Evolutionary conservation across 352 stramenopile species (phyloP).

Genomic region (Globisporangium spinosum): DNA sequence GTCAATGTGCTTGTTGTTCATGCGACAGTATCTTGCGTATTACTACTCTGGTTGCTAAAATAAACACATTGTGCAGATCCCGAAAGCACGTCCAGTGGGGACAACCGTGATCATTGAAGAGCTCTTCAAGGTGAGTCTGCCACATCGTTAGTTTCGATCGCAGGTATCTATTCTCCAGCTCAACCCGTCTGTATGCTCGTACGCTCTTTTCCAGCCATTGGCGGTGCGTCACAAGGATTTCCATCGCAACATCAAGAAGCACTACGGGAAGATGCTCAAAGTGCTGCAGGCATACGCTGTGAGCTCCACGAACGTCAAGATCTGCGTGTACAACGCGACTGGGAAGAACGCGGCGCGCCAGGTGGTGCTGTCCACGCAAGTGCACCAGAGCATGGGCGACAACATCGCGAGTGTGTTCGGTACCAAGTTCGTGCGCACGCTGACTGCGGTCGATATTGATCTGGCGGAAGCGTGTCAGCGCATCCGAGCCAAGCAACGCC

Average conservation of each 20-base stretch:
- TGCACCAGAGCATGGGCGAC: constrained; percentile 60
- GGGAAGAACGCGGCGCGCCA: constrained; percentile 48
- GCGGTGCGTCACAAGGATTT: constrained; percentile 93
- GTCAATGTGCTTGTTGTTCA: neutral
- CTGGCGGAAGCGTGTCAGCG: constrained; percentile 27
- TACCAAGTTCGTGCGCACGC: constrained; percentile 86
- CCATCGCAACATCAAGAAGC: constrained; percentile 89
- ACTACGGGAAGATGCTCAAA: constrained; percentile 91
- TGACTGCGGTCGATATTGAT: constrained; percentile 73
- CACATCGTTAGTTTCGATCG: neutral
- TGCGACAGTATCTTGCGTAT: neutral
- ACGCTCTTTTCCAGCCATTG: constrained; percentile 45
- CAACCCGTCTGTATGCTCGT: neutral
- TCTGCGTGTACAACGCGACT: constrained; percentile 52
- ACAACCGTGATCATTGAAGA: constrained; percentile 93
- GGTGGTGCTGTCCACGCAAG: constrained; percentile 64
- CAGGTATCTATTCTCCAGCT: neutral
- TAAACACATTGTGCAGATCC: constrained; percentile 20
- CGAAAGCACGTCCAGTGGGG: constrained; percentile 73
- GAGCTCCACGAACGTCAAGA: constrained; percentile 53
- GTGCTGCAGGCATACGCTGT: constrained; percentile 87
- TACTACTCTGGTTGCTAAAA: neutral
- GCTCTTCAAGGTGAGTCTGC: constrained; percentile 80
- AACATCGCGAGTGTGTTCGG: constrained; percentile 91
- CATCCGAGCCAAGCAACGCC: constrained; percentile 4